A percentile compares a stretch with the other conserved stretches of the same genome.
phyloP scores from a whole-genome alignment of 805 yeast genomes.

The Clavispora fructus region DNA sequence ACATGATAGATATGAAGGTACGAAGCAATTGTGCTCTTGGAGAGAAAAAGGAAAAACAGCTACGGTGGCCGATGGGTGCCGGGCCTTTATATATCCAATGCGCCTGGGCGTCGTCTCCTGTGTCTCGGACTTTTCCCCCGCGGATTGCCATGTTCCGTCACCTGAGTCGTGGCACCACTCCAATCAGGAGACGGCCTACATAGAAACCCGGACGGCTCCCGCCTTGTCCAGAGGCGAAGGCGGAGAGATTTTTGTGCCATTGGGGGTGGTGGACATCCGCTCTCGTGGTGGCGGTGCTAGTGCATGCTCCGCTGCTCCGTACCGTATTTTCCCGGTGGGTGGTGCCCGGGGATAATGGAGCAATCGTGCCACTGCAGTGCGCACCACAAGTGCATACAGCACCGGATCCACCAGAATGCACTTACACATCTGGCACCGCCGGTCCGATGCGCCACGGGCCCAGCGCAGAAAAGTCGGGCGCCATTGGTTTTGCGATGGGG shows the following conservation, averaged over 20 bases:
- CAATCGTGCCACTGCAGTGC: neutral
- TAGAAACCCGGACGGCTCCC: neutral
- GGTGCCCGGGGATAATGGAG: neutral
- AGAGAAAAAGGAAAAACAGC: neutral
- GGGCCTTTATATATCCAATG: neutral
- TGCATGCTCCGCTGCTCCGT: neutral
- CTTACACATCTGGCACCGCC: neutral
- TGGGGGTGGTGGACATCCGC: no score
- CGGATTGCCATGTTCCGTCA: slow-evolving; percentile 2
- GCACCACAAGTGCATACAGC: slow-evolving; percentile 1
- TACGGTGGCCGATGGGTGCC: neutral
- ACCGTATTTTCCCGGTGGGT: neutral
- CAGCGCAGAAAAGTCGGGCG: neutral
- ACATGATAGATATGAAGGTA: slow-evolving; percentile 48
- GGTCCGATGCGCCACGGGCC: neutral
- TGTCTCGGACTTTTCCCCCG: slow-evolving; percentile 3
- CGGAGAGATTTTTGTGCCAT: no score
- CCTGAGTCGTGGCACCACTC: slow-evolving; percentile 2
- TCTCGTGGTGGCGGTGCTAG: no score
- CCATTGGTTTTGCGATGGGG: neutral
- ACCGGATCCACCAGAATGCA: neutral
- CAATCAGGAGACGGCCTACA: neutral
- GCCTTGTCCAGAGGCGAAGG: no score
- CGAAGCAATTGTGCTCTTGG: neutral
- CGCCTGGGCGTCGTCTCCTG: slow-evolving; percentile 1